phyloP scores from a whole-genome alignment of 1,284 basidiomycete species.

The Filobasidium uniguttulatum region DNA sequence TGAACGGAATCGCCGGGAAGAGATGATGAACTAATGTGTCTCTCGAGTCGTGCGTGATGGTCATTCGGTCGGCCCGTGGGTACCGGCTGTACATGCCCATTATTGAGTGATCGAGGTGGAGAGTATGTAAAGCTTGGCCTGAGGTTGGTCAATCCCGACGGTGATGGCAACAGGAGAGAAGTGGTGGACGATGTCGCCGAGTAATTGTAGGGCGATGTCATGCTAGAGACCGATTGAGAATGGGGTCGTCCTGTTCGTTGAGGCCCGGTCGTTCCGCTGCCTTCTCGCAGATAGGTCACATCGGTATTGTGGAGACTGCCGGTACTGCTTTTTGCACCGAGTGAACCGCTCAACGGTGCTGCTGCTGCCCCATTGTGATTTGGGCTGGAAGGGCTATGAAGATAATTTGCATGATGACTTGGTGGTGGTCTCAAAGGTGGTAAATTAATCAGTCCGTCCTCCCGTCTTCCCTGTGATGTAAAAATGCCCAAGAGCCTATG shows the following conservation, averaged over 20 bases:
- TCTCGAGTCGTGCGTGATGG: background rate
- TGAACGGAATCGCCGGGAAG: background rate
- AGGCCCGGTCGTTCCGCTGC: background rate
- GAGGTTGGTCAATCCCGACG: conserved; percentile 1
- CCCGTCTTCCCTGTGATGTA: background rate
- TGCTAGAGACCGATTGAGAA: conserved; percentile 13
- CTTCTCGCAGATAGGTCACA: background rate
- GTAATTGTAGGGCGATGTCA: conserved; percentile 4
- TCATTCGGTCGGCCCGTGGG: background rate
- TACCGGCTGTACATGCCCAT: background rate
- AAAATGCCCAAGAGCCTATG: too few relatives aligned
- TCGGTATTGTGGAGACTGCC: too few relatives aligned
- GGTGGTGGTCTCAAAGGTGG: background rate
- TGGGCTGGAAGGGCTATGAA: too few relatives aligned
- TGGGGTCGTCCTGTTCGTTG: conserved; percentile 7
- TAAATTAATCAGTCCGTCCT: background rate
- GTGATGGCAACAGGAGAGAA: background rate
- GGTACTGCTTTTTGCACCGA: too few relatives aligned
- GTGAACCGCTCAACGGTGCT: background rate
- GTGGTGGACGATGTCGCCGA: background rate
- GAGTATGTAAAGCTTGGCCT: conserved; percentile 8
- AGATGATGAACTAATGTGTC: background rate
- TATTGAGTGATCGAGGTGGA: background rate
- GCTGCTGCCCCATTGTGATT: background rate
- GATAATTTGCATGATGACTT: too few relatives aligned